Percentiles rank a stretch among this genome's conserved stretches.
Evolutionary conservation across 1,284 basidiomycete genomes (phyloP).

Genomic region (Erythrobasidium hasegawianum): DNA sequence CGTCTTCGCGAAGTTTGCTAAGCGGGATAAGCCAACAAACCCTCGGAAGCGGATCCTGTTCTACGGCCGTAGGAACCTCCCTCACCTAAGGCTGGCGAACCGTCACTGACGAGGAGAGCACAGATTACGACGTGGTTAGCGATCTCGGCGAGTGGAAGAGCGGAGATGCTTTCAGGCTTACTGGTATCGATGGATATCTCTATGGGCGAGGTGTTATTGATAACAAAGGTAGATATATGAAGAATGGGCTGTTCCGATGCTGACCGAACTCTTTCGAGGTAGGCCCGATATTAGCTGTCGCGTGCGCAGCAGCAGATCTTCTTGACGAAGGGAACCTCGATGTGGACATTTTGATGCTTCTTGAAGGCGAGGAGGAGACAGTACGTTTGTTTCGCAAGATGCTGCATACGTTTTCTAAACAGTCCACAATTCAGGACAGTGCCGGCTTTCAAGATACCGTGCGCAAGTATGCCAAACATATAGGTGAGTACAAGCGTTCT

Average conservation of each 20-base stretch:
- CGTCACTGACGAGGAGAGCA: slow-evolving; percentile 50
- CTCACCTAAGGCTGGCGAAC: slow-evolving; percentile 3
- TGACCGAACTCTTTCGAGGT: too few species aligned
- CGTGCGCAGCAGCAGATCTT: slow-evolving; percentile 79
- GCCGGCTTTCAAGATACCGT: slow-evolving; percentile 76
- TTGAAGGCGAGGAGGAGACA: slow-evolving; percentile 94
- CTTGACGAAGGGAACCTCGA: slow-evolving; percentile 68
- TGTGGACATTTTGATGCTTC: slow-evolving; percentile 81
- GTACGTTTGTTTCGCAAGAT: slow-evolving; percentile 10
- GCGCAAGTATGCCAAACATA: slow-evolving; percentile 66
- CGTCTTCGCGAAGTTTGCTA: slow-evolving; percentile 71
- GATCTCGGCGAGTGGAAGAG: slow-evolving; percentile 64
- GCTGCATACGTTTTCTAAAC: too few species aligned
- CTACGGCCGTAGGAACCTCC: slow-evolving; percentile 61
- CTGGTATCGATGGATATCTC: slow-evolving; percentile 82
- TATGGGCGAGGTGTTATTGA: slow-evolving; percentile 78
- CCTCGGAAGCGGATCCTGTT: slow-evolving; percentile 67
- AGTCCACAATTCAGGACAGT: slow-evolving; percentile 58
- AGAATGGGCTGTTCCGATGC: too few species aligned
- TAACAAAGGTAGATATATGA: slow-evolving; percentile 47
- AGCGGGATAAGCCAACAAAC: slow-evolving; percentile 17
- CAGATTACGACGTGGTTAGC: slow-evolving; percentile 91
- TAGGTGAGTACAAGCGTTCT: slow-evolving; percentile 57
- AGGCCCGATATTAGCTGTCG: slow-evolving; percentile 86
- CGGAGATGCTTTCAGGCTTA: slow-evolving; percentile 77